Percentiles rank a stretch among this genome's conserved stretches.
Conservation (phyloP, 1,284 basidiomycete genomes). For the Dichomitus squalens region DNA sequence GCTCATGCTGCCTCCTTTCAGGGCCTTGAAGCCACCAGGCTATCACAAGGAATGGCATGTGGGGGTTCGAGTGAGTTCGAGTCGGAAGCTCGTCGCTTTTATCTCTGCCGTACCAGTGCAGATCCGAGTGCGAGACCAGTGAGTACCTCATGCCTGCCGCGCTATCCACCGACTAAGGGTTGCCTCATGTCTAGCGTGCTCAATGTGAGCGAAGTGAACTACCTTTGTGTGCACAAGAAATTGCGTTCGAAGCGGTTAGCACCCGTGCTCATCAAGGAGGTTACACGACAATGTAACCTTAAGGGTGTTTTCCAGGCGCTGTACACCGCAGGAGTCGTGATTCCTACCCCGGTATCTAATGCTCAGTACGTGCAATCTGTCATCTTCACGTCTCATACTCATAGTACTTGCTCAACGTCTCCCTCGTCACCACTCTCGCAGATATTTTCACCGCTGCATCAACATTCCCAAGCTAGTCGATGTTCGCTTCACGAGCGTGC, state of each 20-base stretch:
- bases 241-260: slow-evolving; percentile 94
- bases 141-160: neutral
- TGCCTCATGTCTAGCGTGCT: slow-evolving; percentile 53
- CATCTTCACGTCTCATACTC: neutral
- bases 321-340: slow-evolving; percentile 90
- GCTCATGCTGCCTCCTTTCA: slow-evolving; percentile 36
- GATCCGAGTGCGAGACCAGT: slow-evolving; percentile 82
- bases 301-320: slow-evolving; percentile 96
- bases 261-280: slow-evolving; percentile 97
- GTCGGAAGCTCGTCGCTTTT: slow-evolving; percentile 95
- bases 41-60: slow-evolving; percentile 95
- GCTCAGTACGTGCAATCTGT: slow-evolving; percentile 58
- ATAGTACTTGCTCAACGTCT: neutral
- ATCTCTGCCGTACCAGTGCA: slow-evolving; percentile 94
- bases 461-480: slow-evolving; percentile 94
- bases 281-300: slow-evolving; percentile 91
- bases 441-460: slow-evolving; percentile 92
- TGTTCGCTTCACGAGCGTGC: slow-evolving; percentile 88
- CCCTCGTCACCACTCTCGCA: no score
- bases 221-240: slow-evolving; percentile 98
- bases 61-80: slow-evolving; percentile 89
- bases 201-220: slow-evolving; percentile 91
- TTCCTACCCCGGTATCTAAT: slow-evolving; percentile 88
- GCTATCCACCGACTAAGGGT: neutral
- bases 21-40: slow-evolving; percentile 94